Evolutionary conservation across 163 green algal genomes (phyloP).

Genomic region (Scenedesmus sp.): DNA sequence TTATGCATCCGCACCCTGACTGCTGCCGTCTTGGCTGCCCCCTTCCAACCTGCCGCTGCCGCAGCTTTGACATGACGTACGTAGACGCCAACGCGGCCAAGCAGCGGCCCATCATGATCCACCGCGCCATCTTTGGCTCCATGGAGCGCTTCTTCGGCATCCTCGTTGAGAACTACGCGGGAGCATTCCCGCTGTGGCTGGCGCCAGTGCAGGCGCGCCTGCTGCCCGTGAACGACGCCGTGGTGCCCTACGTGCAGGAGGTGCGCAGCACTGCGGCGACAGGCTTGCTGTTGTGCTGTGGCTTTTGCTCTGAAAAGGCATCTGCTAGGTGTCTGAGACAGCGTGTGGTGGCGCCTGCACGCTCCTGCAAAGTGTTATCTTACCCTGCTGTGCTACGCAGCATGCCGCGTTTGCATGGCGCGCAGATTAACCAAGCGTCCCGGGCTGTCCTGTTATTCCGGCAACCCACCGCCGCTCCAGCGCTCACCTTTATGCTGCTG

Average conservation of each 20-base stretch:
- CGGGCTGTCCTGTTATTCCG: background rate
- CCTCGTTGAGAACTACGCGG: slow-evolving; percentile 97
- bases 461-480: background rate
- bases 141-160: slow-evolving; percentile 99
- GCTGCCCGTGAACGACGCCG: slow-evolving; percentile 82
- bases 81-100: slow-evolving; percentile 76
- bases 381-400: no score
- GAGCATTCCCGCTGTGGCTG: slow-evolving; percentile 98
- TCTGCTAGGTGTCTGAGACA: no score
- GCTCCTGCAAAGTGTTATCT: no score
- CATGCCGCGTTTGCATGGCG: no score
- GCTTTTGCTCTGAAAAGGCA: background rate
- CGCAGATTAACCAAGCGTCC: no score
- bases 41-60: background rate
- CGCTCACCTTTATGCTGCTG: background rate
- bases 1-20: background rate
- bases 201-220: slow-evolving; percentile 92
- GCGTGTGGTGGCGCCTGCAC: no score
- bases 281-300: background rate
- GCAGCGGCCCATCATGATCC: slow-evolving; percentile 99
- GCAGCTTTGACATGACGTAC: slow-evolving; percentile 91
- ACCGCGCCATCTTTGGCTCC: slow-evolving; percentile 97
- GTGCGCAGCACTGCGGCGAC: slow-evolving; percentile 48
- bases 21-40: background rate
- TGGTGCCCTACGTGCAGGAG: slow-evolving; percentile 78